phyloP scores from a whole-genome alignment of 164 flowering plant species.

The Piper longum region DNA sequence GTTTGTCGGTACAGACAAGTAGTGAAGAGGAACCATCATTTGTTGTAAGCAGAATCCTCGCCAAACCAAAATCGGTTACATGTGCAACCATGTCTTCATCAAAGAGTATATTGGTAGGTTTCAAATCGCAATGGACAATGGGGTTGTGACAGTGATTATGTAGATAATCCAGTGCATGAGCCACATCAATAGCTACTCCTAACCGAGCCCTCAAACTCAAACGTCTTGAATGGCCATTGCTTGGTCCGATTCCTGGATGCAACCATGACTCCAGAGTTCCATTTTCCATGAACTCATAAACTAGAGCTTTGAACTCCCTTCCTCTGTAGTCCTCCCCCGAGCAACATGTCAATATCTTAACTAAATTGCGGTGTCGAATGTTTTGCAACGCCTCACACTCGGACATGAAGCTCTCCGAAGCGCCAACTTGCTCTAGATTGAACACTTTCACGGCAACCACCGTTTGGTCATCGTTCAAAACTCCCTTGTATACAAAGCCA shows the following conservation, averaged over 20 bases:
- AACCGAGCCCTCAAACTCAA: conserved; percentile 1
- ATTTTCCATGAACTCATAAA: conserved; percentile 5
- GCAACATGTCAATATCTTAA: conserved; percentile 18
- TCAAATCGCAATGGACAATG: conserved; percentile 13
- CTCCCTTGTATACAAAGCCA: conserved; percentile 5
- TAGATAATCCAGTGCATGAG: conserved; percentile 6
- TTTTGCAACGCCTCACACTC: conserved; percentile 23
- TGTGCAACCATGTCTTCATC: conserved; percentile 13
- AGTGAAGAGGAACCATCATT: neutral
- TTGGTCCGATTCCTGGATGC: neutral
- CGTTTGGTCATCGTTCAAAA: neutral
- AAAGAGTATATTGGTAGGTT: conserved; percentile 13
- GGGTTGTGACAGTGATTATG: conserved; percentile 8
- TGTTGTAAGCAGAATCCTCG: conserved; percentile 11
- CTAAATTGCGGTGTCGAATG: conserved; percentile 25
- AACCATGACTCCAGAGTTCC: conserved; percentile 16
- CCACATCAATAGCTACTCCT: conserved; percentile 2
- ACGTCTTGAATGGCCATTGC: neutral
- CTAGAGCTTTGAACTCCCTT: conserved; percentile 17
- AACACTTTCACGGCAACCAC: conserved; percentile 8
- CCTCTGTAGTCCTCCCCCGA: conserved; percentile 17
- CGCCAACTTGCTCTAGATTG: conserved; percentile 15
- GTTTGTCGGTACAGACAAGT: neutral
- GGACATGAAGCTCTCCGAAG: conserved; percentile 15
- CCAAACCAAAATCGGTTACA: conserved; percentile 26